These are phyloP conservation scores for Fusarium sp. DNA, from an alignment of 2,329 filamentous ascomycete genomes.

Conservation along the genomic window DNA sequence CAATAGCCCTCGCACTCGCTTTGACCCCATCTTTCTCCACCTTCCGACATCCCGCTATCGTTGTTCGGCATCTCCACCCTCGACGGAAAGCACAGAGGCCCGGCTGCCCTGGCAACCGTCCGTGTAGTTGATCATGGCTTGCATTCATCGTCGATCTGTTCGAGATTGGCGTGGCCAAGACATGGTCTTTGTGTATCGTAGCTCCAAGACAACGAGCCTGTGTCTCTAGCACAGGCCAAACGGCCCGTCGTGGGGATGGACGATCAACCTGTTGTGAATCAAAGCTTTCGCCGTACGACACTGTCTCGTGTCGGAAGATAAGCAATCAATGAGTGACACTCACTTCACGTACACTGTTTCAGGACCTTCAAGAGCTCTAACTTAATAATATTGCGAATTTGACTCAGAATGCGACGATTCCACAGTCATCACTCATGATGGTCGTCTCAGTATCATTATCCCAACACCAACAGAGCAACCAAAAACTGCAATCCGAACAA, in stretches of 20 bases:
- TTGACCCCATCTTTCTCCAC: conserved; percentile 9
- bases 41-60: neutral
- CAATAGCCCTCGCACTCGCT: conserved; percentile 8
- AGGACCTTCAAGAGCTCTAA: conserved; percentile 5
- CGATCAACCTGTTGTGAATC: neutral
- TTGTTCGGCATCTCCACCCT: neutral
- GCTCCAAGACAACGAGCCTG: conserved; percentile 19
- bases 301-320: conserved; percentile 3
- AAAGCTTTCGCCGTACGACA: neutral
- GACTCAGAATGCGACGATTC: conserved; percentile 46
- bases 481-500: conserved; percentile 4
- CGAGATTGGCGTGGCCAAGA: conserved; percentile 10
- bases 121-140: neutral
- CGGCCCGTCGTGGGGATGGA: conserved; percentile 7
- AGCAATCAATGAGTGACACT: neutral
- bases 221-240: conserved; percentile 1
- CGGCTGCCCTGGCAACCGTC: conserved; percentile 29
- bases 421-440: conserved; percentile 49
- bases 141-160: conserved; percentile 17
- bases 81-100: conserved; percentile 4
- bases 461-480: conserved; percentile 41
- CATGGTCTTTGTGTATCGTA: conserved; percentile 3
- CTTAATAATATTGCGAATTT: conserved; percentile 37
- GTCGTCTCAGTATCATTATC: conserved; percentile 50
- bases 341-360: neutral